phyloP scores from a whole-genome alignment of 129 eudicot genomes.

The Daucus carota region DH1_v3.0 NC_030389.2:40061001-40061500 shows the following conservation, averaged over 20 bases:
- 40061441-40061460: constrained; percentile 95
- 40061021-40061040: background rate
- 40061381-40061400: constrained; percentile 91
- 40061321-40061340: constrained; percentile 92
- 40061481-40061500: constrained; percentile 96
- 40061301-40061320: constrained; percentile 30
- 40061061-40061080: background rate
- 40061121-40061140: background rate
- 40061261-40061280: background rate
- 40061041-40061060: background rate
- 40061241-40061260: background rate
- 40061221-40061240: background rate
- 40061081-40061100: background rate
- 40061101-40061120: background rate
- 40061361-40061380: constrained; percentile 92
- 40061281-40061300: background rate
- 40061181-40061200: background rate
- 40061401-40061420: constrained; percentile 87
- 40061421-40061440: constrained; percentile 85
- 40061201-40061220: background rate
- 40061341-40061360: constrained; percentile 85
- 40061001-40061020: background rate
- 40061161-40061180: background rate
- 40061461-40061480: constrained; percentile 96
- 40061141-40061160: background rate